phyloP scores from a whole-genome alignment of 208 protist species.

The Porcisia hertigi region DNA sequence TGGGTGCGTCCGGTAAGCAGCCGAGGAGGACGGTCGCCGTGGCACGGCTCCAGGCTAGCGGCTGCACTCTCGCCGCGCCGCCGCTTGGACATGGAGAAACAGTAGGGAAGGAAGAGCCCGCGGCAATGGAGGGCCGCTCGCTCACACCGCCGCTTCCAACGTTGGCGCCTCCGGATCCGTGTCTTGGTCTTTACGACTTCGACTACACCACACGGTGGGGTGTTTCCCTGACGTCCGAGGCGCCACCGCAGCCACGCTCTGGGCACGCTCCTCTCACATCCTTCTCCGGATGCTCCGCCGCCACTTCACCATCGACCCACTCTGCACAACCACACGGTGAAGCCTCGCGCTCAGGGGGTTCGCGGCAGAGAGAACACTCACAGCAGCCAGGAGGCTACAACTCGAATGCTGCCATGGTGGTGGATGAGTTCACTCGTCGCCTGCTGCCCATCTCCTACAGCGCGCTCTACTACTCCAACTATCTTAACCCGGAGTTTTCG shows the following conservation, averaged over 20 bases:
- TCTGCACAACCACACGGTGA: neutral
- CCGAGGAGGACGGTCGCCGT: neutral
- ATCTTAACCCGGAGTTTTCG: constrained; percentile 58
- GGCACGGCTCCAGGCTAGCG: neutral
- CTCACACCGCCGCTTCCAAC: neutral
- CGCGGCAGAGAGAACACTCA: neutral
- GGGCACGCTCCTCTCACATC: neutral
- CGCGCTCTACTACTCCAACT: constrained; percentile 44
- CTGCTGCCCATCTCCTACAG: constrained; percentile 44
- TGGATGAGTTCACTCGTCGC: constrained; percentile 24
- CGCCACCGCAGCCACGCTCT: constrained; percentile 1
- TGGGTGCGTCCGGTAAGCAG: neutral
- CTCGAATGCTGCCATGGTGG: neutral
- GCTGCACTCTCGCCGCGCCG: neutral
- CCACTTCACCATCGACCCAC: neutral
- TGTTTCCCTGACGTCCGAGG: too few relatives aligned
- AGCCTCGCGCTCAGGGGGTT: neutral
- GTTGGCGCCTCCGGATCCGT: neutral
- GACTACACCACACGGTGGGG: constrained; percentile 30
- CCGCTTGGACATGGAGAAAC: neutral
- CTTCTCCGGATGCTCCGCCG: neutral
- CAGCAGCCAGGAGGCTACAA: neutral
- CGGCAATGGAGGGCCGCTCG: neutral
- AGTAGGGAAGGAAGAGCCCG: neutral
- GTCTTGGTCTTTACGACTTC: constrained; percentile 12